phyloP scores from a whole-genome alignment of 495 filamentous ascomycete species.

The Corynascus novoguineensis region DNA sequence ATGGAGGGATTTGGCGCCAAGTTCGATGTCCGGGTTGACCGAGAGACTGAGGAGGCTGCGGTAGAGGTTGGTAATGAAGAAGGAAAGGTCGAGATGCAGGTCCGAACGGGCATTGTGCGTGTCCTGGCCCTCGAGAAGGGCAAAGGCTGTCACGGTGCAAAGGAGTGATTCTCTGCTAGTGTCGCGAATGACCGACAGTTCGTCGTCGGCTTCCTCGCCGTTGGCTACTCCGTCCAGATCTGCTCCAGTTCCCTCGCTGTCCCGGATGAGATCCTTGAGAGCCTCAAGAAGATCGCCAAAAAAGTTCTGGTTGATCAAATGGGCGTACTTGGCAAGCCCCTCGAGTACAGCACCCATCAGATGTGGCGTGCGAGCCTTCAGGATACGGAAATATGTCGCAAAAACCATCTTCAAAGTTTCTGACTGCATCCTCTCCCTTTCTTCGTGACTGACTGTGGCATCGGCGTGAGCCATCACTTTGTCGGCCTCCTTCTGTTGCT shows the following conservation, averaged over 20 bases:
- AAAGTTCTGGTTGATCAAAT: slow-evolving; percentile 96
- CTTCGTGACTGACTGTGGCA: slow-evolving; percentile 82
- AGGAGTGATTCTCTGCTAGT: slow-evolving; percentile 80
- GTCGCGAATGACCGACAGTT: slow-evolving; percentile 51
- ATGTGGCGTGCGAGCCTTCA: slow-evolving; percentile 69
- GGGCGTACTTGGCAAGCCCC: slow-evolving; percentile 82
- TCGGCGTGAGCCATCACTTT: slow-evolving; percentile 94
- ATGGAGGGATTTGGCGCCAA: slow-evolving; percentile 71
- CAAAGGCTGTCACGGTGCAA: slow-evolving; percentile 91
- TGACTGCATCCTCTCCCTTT: slow-evolving; percentile 84
- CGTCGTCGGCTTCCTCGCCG: slow-evolving; percentile 28
- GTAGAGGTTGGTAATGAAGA: slow-evolving; percentile 93
- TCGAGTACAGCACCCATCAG: slow-evolving; percentile 90
- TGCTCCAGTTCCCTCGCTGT: slow-evolving; percentile 50
- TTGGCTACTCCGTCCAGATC: slow-evolving; percentile 14
- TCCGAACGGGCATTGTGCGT: slow-evolving; percentile 55
- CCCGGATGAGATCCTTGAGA: slow-evolving; percentile 79
- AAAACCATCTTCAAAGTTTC: slow-evolving; percentile 96
- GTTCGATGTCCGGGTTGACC: slow-evolving; percentile 79
- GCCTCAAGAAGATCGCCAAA: slow-evolving; percentile 95
- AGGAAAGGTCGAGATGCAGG: slow-evolving; percentile 83
- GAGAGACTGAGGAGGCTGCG: slow-evolving; percentile 68
- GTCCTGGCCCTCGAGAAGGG: slow-evolving; percentile 85
- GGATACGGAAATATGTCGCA: slow-evolving; percentile 85
- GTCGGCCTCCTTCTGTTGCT: slow-evolving; percentile 77